phyloP scores from a whole-genome alignment of 164 flowering plant genomes.

The Echeveria elegans region DNA sequence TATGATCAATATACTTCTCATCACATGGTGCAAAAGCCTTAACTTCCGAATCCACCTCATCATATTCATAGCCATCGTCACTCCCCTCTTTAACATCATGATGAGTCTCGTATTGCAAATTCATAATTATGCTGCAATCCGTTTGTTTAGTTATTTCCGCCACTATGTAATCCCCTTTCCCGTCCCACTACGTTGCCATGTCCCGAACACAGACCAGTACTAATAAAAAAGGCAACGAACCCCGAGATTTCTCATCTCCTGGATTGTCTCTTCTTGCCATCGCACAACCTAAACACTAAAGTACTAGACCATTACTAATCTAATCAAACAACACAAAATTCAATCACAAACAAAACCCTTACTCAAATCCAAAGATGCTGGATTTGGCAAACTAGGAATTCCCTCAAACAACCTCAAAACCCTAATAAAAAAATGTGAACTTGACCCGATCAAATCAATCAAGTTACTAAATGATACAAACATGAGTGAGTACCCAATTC shows the following conservation, averaged over 20 bases:
- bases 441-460: neutral
- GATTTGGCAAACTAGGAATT: no score
- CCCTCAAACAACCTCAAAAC: neutral
- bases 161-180: neutral
- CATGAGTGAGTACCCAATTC: neutral
- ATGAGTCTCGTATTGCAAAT: neutral
- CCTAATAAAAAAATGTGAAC: neutral
- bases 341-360: neutral
- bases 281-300: neutral
- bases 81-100: neutral
- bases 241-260: neutral
- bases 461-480: neutral
- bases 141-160: neutral
- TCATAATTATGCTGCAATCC: neutral
- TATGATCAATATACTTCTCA: conserved; percentile 8
- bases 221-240: neutral
- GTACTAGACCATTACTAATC: no score
- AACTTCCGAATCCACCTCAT: neutral
- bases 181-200: neutral
- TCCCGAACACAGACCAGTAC: neutral
- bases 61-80: neutral
- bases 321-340: neutral
- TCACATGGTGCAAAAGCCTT: conserved; percentile 6
- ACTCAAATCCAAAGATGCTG: no score
- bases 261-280: neutral